Evolutionary conservation across 306 rosid genomes (phyloP), one percentile per base, ranked within the genome.

Genomic region (Cucurbita ficifolia): DNA sequence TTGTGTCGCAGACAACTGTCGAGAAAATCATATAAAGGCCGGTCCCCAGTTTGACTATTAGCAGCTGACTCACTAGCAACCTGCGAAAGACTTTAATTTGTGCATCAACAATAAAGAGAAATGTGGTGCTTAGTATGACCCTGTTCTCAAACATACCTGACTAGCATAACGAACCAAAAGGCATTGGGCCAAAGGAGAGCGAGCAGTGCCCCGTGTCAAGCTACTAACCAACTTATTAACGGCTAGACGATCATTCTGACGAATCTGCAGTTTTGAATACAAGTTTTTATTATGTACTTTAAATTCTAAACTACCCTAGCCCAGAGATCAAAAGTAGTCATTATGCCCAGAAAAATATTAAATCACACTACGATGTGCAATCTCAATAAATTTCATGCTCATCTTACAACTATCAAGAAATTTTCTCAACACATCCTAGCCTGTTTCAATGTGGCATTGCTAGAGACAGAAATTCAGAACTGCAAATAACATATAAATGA

Each of bases 1-100:
- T 94, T 94, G 83, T 94, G 98, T 61, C 97, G 94, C 59, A 94
- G 94, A 83, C 98, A 94, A 82, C 96, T 84, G 87, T 94, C 98
- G 62, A 94, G 97, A 84, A 64, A 94, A 85, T 94, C 97, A 39
- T 86, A 94, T 78, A 94, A 94, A 49, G 99, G 99, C 8, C 97
- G 99, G 46, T 94, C 99, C 18, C 95, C 99, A 18, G 92, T 48
- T 78, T 94, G 97, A 60, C 79, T 79, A 72, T 61, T 84, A 76
- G 83, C 82, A 60, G 89, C 87, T 17, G 98, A 91, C 80, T 94
- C 99, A 19, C 92, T 87, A 68, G 88, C 91, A 76, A 91, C 99
- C 99, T 94, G 79, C 76, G 80, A 54, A 76, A 3, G 51, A 77
- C 46, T 75, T 69, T 54, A 64, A 12, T 57, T 78, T 64, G 60